Percentiles rank a stretch among this genome's conserved stretches.
Conservation (phyloP, 495 filamentous ascomycete genomes). For the Penicillium roqueforti region DNA sequence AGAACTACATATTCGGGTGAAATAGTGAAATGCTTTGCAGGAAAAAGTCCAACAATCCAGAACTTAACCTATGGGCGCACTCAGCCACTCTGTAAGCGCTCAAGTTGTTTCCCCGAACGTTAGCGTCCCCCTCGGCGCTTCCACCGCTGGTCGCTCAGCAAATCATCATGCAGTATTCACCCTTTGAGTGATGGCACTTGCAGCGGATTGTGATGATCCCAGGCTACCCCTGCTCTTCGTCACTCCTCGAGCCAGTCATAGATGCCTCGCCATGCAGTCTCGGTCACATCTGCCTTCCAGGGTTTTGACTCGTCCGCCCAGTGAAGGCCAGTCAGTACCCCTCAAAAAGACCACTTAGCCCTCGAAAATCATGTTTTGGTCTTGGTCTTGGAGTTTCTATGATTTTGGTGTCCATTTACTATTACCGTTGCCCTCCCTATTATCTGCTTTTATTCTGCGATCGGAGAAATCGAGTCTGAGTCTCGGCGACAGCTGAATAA, state of each 20-base stretch:
- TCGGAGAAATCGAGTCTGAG: constrained; percentile 12
- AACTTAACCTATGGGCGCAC: not conserved
- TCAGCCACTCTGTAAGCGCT: constrained; percentile 1
- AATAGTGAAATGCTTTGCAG: not conserved
- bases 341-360: constrained; percentile 38
- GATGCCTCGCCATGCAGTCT: constrained; percentile 26
- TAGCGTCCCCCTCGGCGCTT: constrained; percentile 11
- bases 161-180: constrained; percentile 9
- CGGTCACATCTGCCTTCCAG: constrained; percentile 34
- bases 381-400: constrained; percentile 27
- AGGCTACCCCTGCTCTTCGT: constrained; percentile 14
- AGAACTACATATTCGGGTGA: not conserved
- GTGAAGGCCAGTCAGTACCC: constrained; percentile 18
- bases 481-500: no score
- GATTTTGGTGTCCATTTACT: constrained; percentile 13
- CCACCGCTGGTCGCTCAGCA: constrained; percentile 3
- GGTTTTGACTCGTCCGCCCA: constrained; percentile 32
- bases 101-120: not conserved
- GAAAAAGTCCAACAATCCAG: not conserved
- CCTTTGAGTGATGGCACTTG: constrained; percentile 12
- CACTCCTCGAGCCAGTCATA: constrained; percentile 13
- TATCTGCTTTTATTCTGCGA: not conserved
- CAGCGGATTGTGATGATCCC: constrained; percentile 10
- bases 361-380: constrained; percentile 24
- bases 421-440: not conserved